phyloP scores from a whole-genome alignment of 495 filamentous ascomycete genomes.

The Penicillium desertorum region DNA sequence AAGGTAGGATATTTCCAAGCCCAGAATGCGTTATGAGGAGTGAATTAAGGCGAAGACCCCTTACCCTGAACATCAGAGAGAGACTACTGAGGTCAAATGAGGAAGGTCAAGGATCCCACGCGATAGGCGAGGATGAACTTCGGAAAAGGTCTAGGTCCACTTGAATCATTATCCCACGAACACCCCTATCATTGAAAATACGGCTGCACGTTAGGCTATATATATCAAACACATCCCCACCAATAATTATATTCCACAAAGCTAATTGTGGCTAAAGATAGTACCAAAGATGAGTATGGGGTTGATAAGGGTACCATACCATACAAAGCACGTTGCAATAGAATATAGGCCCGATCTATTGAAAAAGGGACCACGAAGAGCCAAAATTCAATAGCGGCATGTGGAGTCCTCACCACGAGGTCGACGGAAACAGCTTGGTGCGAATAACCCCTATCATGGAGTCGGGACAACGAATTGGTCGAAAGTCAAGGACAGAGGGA shows the following conservation, averaged over 20 bases:
- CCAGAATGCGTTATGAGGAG: background rate
- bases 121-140: slow-evolving; percentile 8
- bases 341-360: slow-evolving; percentile 11
- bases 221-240: slow-evolving; percentile 7
- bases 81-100: background rate
- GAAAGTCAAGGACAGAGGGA: background rate
- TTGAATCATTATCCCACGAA: slow-evolving; percentile 7
- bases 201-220: background rate
- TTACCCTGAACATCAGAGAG: slow-evolving; percentile 3
- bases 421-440: slow-evolving; percentile 4
- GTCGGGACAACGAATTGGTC: background rate
- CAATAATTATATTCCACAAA: slow-evolving; percentile 16
- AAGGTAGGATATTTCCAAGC: background rate
- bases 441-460: slow-evolving; percentile 26
- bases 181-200: slow-evolving; percentile 5
- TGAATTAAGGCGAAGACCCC: background rate
- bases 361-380: slow-evolving; percentile 19
- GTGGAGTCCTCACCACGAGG: slow-evolving; percentile 31
- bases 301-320: slow-evolving; percentile 3
- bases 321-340: slow-evolving; percentile 3
- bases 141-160: slow-evolving; percentile 4
- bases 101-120: background rate
- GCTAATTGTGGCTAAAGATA: slow-evolving; percentile 15
- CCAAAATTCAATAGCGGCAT: slow-evolving; percentile 19
- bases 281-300: slow-evolving; percentile 12